phyloP scores from a whole-genome alignment of 345 rosid genomes.

The Stellera chamaejasme region DNA sequence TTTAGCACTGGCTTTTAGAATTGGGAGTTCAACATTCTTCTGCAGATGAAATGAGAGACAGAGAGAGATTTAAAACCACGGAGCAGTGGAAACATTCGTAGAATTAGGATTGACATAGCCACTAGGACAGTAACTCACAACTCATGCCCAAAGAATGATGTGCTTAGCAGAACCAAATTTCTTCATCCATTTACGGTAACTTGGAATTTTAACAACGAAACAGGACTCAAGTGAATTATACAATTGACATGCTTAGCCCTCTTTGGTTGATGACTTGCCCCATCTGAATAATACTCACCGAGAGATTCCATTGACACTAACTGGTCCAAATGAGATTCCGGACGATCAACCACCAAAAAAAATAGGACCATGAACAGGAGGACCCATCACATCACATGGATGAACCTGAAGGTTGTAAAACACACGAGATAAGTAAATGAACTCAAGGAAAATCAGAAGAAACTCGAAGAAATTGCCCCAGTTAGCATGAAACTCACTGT shows the following conservation, averaged over 20 bases:
- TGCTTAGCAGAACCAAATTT: slow-evolving; percentile 65
- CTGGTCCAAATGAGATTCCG: slow-evolving; percentile 48
- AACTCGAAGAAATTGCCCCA: slow-evolving; percentile 4
- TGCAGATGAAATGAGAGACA: too few species aligned
- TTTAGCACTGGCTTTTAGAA: too few species aligned
- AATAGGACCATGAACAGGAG: slow-evolving; percentile 85
- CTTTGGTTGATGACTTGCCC: slow-evolving; percentile 17
- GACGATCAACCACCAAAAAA: slow-evolving; percentile 89
- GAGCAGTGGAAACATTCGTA: too few species aligned
- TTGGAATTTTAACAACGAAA: slow-evolving; percentile 46
- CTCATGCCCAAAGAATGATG: slow-evolving; percentile 85
- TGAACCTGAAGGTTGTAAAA: slow-evolving; percentile 57
- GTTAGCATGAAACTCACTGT: slow-evolving; percentile 42
- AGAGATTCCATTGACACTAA: slow-evolving; percentile 43
- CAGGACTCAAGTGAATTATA: slow-evolving; percentile 78
- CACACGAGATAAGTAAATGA: too few species aligned
- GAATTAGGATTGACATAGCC: too few species aligned
- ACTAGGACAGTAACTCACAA: slow-evolving; percentile 32
- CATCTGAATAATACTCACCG: slow-evolving; percentile 38
- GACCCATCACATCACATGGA: slow-evolving; percentile 97
- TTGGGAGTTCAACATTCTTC: too few species aligned
- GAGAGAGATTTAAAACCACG: too few species aligned
- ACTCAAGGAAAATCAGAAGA: too few species aligned
- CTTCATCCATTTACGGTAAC: slow-evolving; percentile 77
- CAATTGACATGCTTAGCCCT: slow-evolving; percentile 49